Base-by-base conservation (phyloP, 257 asterid species). In the Capsicum rhomboideum region DNA sequence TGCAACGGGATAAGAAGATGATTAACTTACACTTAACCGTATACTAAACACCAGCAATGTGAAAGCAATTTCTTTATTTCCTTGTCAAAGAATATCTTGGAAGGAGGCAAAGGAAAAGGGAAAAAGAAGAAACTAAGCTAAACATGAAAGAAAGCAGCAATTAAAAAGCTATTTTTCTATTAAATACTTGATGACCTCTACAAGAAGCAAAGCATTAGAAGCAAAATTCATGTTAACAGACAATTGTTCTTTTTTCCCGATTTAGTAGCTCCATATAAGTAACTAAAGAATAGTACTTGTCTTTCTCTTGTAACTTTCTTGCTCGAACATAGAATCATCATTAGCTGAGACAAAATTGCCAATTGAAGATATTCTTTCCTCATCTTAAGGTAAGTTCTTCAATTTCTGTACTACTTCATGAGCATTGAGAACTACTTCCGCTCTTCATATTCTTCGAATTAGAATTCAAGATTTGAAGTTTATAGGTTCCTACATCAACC, bases 191-290 rank as follows among this genome's bases (percentile, higher is more conserved):
- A 79, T 61, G 69, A 63, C 46, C 26, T 59, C 55, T 58, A n/a
- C 84, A 61, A 81, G 74, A 66, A 81, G 74, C 20, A 61, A 81
- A 23, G 42, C 20, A 58, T 81, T 81, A 21, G 71, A 83, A 69
- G 83, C 68, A 84, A 84, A 42, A 21, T 20, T 49, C 0, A 21
- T 5, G 17, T 55, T 26, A 8, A 26, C 8, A 56, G 37, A 46
- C 20, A 21, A n/a, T n/a, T 56, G 5, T 6, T 21, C 46, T 80
- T 5, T 14, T 67, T 78, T 17, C 63, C 56, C 46, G 69, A 44
- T 68, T 20, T 42, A 52, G 55, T 50, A 50, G 83, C 18, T 44
- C 56, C 52, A 14, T 21, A 42, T 28, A 42, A 82, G 82, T 28
- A 26, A 50, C 74, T 21, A 56, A 53, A 58, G 44, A 28, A 52